Evolutionary conservation across 345 rosid species (phyloP), one percentile per base, ranked within the genome.

Genomic region (Eucalyptus curtisii): DNA sequence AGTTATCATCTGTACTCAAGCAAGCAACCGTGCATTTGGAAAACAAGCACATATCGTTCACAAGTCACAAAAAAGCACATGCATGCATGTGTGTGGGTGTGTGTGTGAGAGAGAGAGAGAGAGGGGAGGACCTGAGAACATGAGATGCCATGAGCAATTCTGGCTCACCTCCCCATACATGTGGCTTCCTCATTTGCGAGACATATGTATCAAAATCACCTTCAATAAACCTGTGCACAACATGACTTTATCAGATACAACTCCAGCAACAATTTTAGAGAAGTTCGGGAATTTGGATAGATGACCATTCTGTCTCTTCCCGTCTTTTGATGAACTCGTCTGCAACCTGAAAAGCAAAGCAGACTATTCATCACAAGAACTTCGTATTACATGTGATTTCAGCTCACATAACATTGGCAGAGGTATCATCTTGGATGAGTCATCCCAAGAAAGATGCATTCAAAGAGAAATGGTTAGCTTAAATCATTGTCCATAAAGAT

Each of bases 161-260:
- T 40, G 99, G 99, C 91, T 98, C 99, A 89, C 99, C 99, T 79
- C 99, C 99, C 99, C 99, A 98, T 53, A 96, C 95, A 59, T 96
- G 97, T 33, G 98, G 97, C 94, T 96, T 92, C 92, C 97, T 93
- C 57, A 97, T 98, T 61, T 93, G 94, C 16, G 93, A 90, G 20
- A 98, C 96, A 84, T 98, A 97, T 9, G 95, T 91, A 88, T 97
- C 96, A 81, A 98, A 98, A 92, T 98, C 96, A 76, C 99, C 99
- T 94, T 97, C 99, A 68, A 98, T 91, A 91, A 98, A 98, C 99
- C 99, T 98, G 94, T 81, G 61, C 85, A 87, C 86, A 89, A 86
- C 87, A 87, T 86, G 45, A 89, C 30, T 76, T 76, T 22, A 76
- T 76, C 82, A 76, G 82, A 50, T 31, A 49, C 61, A 49, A 50